Conservation (phyloP, 352 stramenopile species). For the Phytophthora sansomeana region DNA sequence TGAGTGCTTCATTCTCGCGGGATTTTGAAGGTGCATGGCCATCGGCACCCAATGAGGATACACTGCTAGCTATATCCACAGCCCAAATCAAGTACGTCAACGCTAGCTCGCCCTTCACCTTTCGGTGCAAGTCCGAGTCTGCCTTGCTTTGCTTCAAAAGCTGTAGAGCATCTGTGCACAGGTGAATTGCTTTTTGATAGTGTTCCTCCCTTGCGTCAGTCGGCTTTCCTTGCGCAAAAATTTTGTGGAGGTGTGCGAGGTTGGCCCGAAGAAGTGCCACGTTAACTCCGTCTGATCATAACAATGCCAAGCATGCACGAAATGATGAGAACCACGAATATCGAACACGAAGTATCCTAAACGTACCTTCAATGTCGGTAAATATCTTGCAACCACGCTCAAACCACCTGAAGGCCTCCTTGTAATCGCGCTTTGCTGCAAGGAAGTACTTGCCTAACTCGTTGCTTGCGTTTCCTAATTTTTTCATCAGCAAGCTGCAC, state of each 20-base stretch:
- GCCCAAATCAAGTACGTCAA: conserved; percentile 86
- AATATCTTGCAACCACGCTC: conserved; percentile 83
- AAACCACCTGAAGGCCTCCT: conserved; percentile 80
- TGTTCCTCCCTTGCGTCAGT: conserved; percentile 49
- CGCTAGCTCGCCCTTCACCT: conserved; percentile 84
- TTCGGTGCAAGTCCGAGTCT: conserved; percentile 61
- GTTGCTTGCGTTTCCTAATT: conserved; percentile 87
- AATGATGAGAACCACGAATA: conserved; percentile 1
- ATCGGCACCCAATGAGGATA: conserved; percentile 6
- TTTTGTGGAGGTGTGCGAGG: conserved; percentile 86
- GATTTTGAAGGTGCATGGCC: conserved; percentile 32
- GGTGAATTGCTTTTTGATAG: conserved; percentile 65
- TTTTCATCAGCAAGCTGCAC: conserved; percentile 84
- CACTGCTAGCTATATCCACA: conserved; percentile 60
- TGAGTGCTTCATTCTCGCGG: conserved; percentile 56
- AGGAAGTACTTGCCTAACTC: conserved; percentile 84
- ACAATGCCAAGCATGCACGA: no score
- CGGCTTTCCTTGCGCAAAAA: conserved; percentile 71
- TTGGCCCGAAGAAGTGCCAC: conserved; percentile 84
- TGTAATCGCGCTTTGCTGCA: conserved; percentile 46
- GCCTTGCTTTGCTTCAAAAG: conserved; percentile 78
- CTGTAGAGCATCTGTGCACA: conserved; percentile 70
- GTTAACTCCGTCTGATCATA: conserved; percentile 70
- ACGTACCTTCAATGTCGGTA: conserved; percentile 78
- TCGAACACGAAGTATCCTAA: neutral